phyloP scores from a whole-genome alignment of 78 protist genomes.

The Dictyostelium brefeldianum region DNA sequence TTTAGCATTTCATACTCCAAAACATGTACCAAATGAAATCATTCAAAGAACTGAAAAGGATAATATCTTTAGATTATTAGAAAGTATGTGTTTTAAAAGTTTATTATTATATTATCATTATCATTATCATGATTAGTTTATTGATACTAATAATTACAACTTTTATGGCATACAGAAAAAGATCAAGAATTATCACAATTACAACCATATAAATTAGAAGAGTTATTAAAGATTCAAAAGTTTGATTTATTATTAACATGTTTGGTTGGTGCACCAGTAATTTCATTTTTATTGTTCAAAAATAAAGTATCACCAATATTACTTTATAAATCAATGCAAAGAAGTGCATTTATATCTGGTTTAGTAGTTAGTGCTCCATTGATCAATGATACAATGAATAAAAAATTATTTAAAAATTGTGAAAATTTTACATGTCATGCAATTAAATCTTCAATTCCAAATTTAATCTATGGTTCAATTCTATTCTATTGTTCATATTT shows the following conservation, averaged over 20 bases:
- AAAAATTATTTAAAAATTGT: neutral
- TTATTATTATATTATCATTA: too few species aligned
- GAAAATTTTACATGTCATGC: conserved; percentile 5
- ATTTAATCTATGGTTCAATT: neutral
- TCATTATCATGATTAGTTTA: too few species aligned
- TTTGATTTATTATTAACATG: neutral
- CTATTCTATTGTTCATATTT: neutral
- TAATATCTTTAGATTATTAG: neutral
- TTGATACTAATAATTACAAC: too few species aligned
- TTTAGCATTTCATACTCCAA: neutral
- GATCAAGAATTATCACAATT: too few species aligned
- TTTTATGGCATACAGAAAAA: too few species aligned
- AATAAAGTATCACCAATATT: neutral
- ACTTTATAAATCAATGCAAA: neutral
- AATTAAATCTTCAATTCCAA: neutral
- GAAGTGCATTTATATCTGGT: conserved; percentile 1
- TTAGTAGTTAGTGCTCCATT: neutral
- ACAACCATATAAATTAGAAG: neutral
- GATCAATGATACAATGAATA: neutral
- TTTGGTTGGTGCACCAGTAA: neutral
- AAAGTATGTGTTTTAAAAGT: neutral
- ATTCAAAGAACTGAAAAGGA: conserved; percentile 12
- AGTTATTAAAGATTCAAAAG: neutral
- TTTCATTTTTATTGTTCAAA: neutral
- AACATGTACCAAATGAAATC: neutral